Conservation (phyloP, 805 yeast species). For the Pichia thaimueangensis region DNA sequence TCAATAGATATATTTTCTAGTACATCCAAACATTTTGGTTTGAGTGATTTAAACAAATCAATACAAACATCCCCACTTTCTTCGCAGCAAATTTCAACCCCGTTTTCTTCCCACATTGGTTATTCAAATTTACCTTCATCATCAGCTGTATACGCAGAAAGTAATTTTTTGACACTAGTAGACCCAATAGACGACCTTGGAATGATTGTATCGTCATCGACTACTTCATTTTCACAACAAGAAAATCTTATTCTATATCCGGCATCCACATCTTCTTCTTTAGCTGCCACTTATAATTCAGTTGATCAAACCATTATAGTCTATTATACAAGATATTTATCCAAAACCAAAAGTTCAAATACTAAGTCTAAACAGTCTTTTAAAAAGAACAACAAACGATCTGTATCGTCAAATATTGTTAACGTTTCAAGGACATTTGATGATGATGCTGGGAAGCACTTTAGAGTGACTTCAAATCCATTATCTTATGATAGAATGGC, state of each 20-base stretch:
- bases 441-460: constrained; percentile 32
- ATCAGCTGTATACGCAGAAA: constrained; percentile 15
- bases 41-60: background rate
- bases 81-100: background rate
- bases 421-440: constrained; percentile 36
- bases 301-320: constrained; percentile 40
- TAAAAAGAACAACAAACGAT: constrained; percentile 23
- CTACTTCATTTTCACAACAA: constrained; percentile 51
- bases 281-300: constrained; percentile 53
- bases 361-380: constrained; percentile 14
- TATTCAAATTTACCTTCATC: background rate
- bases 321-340: constrained; percentile 49
- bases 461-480: constrained; percentile 34
- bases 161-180: constrained; percentile 54
- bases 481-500: constrained; percentile 41
- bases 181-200: constrained; percentile 77
- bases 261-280: constrained; percentile 29
- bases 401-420: constrained; percentile 20
- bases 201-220: constrained; percentile 61
- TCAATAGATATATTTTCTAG: background rate
- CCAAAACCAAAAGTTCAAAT: constrained; percentile 17
- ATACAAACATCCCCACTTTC: constrained; percentile 3
- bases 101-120: background rate
- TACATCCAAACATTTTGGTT: background rate
- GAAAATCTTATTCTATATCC: constrained; percentile 60